A percentile compares a stretch with the other conserved stretches of the same genome.
Conservation (phyloP, 2,329 filamentous ascomycete genomes). For the Ceratocystis albifundus region DNA sequence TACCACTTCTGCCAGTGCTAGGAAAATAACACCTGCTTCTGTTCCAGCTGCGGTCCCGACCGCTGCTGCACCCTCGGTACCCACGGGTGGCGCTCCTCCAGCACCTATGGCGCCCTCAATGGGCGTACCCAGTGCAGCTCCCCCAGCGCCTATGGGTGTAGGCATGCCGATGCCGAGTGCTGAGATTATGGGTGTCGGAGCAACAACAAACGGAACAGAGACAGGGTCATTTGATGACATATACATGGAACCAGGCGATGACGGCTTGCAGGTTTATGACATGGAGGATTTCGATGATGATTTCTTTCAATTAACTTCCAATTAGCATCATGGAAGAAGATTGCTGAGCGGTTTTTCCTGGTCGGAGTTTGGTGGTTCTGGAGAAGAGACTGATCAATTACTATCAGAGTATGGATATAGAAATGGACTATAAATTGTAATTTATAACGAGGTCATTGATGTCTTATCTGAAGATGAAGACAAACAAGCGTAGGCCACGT, state of each 20-base stretch:
- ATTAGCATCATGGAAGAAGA: neutral
- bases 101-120: constrained; percentile 15
- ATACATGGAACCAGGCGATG: constrained; percentile 19
- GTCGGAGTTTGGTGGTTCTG: no score
- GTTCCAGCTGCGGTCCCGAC: constrained; percentile 25
- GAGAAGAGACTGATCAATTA: no score
- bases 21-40: constrained; percentile 21
- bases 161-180: constrained; percentile 1
- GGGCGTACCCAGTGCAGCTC: neutral
- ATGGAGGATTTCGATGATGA: constrained; percentile 22
- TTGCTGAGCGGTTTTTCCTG: no score
- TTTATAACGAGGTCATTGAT: no score
- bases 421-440: no score
- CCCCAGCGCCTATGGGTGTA: constrained; percentile 8
- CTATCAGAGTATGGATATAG: no score
- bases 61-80: constrained; percentile 25
- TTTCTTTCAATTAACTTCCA: constrained; percentile 8
- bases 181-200: constrained; percentile 15
- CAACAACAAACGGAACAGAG: neutral
- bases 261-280: constrained; percentile 16
- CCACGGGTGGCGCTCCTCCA: constrained; percentile 23
- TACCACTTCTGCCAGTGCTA: constrained; percentile 15
- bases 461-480: no score
- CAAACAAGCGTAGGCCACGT: no score
- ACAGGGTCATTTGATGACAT: constrained; percentile 18